These are phyloP conservation scores for Apophysomyces sp. DNA, from an alignment of 371 early-diverging fungal genomes.

Conservation along the genomic window DNA sequence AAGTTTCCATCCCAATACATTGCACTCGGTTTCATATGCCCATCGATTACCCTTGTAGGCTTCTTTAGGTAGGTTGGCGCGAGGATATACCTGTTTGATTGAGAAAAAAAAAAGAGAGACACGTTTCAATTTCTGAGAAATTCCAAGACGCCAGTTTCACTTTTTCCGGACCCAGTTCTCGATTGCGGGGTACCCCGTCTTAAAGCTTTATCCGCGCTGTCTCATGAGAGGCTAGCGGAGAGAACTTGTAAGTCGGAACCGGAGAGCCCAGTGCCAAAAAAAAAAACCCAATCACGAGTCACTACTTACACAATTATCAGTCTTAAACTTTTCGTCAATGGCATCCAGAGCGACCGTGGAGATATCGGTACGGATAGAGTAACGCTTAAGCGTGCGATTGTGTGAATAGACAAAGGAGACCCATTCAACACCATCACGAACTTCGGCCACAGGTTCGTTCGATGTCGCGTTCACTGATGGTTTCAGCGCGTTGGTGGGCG, in stretches of 20 bases:
- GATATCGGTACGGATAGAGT: conserved; percentile 80
- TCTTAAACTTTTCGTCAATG: conserved; percentile 73
- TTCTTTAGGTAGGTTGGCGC: conserved; percentile 73
- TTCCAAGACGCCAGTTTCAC: not conserved
- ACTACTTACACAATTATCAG: conserved; percentile 72
- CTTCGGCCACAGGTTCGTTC: conserved; percentile 44
- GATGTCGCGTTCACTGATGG: conserved; percentile 16
- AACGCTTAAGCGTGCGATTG: conserved; percentile 63
- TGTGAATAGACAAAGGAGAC: conserved; percentile 69
- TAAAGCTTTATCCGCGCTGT: conserved; percentile 4
- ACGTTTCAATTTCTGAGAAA: not conserved
- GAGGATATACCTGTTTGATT: conserved; percentile 41
- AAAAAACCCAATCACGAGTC: conserved; percentile 4
- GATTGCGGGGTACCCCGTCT: conserved; percentile 3
- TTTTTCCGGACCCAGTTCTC: not conserved
- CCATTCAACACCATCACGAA: conserved; percentile 66
- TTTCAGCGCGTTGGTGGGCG: not conserved
- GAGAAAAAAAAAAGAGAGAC: not conserved
- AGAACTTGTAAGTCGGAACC: conserved; percentile 2
- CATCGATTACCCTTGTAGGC: conserved; percentile 90
- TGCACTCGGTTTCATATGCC: conserved; percentile 93
- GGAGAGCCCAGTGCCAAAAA: not conserved
- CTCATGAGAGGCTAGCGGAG: conserved; percentile 2
- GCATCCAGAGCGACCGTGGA: conserved; percentile 57
- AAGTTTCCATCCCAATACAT: conserved; percentile 90